A percentile compares a stretch with the other conserved stretches of the same genome.
These are phyloP conservation scores for Strobilomyces dryophilus DNA, from an alignment of 768 basidiomycete genomes.

Conservation along the genomic window DNA sequence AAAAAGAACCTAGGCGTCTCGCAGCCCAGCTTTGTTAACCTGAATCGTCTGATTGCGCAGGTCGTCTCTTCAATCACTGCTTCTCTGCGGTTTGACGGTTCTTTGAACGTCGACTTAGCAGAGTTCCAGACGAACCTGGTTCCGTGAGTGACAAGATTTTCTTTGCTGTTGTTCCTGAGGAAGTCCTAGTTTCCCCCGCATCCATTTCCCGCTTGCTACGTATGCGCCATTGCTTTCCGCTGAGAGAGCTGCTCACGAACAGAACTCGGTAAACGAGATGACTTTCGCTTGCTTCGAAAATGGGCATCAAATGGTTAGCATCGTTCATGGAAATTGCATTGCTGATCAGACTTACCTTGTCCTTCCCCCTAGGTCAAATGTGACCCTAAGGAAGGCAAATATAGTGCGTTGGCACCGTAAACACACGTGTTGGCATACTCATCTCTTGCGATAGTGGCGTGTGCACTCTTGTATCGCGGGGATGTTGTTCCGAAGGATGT, in stretches of 20 bases:
- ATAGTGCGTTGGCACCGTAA: constrained; percentile 57
- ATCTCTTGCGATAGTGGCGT: constrained; percentile 61
- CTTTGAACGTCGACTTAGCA: constrained; percentile 93
- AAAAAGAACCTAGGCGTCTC: constrained; percentile 86
- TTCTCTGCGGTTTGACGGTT: constrained; percentile 95
- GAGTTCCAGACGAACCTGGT: constrained; percentile 99
- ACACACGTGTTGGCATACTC: constrained; percentile 6
- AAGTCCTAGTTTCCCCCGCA: constrained; percentile 79
- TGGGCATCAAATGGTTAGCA: constrained; percentile 86
- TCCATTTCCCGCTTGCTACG: constrained; percentile 97
- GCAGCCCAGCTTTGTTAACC: constrained; percentile 86
- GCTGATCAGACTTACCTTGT: constrained; percentile 2
- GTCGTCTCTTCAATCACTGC: constrained; percentile 98
- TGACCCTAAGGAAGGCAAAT: constrained; percentile 97
- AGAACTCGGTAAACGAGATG: constrained; percentile 97
- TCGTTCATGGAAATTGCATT: background rate
- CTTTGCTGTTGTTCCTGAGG: background rate
- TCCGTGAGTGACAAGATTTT: constrained; percentile 57
- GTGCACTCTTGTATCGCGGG: constrained; percentile 88
- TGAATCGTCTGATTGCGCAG: constrained; percentile 96
- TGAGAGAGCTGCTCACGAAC: constrained; percentile 94
- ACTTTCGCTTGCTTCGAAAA: constrained; percentile 97
- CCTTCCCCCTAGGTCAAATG: constrained; percentile 57
- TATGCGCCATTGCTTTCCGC: constrained; percentile 94
- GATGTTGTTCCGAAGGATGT: constrained; percentile 97